These are phyloP conservation scores for Chrysopogon serrulatus DNA, from an alignment of 176 grass and related monocot species.

Conservation along the genomic window DNA sequence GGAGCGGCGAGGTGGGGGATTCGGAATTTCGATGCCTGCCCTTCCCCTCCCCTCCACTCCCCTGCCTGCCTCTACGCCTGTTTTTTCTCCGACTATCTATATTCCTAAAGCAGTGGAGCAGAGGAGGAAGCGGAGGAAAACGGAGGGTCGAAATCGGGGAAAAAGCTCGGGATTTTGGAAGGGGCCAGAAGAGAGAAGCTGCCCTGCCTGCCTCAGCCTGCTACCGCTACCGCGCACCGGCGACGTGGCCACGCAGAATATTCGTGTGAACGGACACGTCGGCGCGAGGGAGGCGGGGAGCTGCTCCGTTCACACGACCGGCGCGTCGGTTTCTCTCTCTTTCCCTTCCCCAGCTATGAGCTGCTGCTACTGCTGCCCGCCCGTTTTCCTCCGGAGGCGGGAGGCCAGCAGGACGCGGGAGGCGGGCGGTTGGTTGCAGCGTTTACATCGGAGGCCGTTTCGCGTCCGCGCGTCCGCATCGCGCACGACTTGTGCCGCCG, in stretches of 20 bases:
- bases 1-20: background rate
- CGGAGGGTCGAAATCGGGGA: background rate
- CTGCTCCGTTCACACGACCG: background rate
- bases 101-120: conserved; percentile 13
- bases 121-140: conserved; percentile 26
- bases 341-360: background rate
- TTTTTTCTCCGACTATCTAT: background rate
- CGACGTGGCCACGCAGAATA: background rate
- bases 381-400: background rate
- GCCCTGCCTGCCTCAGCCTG: background rate
- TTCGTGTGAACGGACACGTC: background rate
- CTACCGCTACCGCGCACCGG: background rate
- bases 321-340: background rate
- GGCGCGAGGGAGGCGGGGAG: background rate
- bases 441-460: background rate
- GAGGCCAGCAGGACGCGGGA: background rate
- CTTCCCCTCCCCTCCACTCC: background rate
- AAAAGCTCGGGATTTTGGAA: background rate
- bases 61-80: background rate
- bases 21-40: background rate
- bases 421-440: background rate
- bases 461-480: background rate
- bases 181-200: background rate
- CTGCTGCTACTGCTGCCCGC: background rate
- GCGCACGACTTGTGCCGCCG: background rate